Conservation (phyloP, 139 green algal genomes). For the Zygnema cylindricum region DNA sequence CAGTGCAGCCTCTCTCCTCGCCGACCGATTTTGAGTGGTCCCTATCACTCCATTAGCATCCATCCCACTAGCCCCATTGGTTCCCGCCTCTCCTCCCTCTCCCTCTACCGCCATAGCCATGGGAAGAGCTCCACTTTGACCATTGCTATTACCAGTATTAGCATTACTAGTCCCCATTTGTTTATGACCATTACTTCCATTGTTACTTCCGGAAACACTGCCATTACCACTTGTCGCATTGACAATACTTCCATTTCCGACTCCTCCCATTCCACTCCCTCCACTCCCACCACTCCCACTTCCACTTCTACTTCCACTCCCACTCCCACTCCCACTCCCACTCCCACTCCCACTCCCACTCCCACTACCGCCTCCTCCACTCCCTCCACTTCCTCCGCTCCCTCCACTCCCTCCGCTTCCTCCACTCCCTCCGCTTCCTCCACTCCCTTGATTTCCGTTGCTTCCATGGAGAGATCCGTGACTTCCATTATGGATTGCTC, state of each 20-base stretch:
- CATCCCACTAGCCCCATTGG: background rate
- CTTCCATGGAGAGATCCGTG: background rate
- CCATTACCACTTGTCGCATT: slow-evolving; percentile 7
- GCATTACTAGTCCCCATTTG: background rate
- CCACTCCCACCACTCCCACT: slow-evolving; percentile 37
- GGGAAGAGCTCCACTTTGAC: background rate
- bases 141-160: background rate
- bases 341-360: background rate
- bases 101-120: background rate
- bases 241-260: slow-evolving; percentile 36
- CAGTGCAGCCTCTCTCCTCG: slow-evolving; percentile 49
- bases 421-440: background rate
- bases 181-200: background rate
- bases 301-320: background rate
- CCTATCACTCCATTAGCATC: slow-evolving; percentile 7
- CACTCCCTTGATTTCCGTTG: background rate
- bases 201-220: slow-evolving; percentile 41
- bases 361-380: slow-evolving; percentile 37
- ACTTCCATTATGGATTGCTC: background rate
- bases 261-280: slow-evolving; percentile 1
- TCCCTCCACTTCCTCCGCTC: background rate
- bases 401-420: slow-evolving; percentile 13
- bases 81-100: slow-evolving; percentile 6
- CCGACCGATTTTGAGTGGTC: slow-evolving; percentile 10
- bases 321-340: background rate